phyloP scores from a whole-genome alignment of 352 stramenopile species.

The Pythium folliculosum region DNA sequence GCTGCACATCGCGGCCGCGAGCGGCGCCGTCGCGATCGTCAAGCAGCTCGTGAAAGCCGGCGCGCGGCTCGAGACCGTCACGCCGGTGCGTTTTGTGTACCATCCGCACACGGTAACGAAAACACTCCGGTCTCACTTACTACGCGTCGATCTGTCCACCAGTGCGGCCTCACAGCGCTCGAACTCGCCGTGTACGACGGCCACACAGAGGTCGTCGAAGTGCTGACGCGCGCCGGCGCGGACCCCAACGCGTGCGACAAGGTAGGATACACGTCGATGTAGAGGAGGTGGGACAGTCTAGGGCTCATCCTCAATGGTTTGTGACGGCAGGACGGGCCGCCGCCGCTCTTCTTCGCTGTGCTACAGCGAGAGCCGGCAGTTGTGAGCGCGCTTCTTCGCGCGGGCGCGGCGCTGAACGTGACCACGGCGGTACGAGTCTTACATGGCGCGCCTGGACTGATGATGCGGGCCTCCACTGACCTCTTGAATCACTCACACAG shows the following conservation, averaged over 20 bases:
- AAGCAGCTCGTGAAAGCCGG: not conserved
- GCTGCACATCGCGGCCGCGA: slow-evolving; percentile 1
- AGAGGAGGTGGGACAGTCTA: not conserved
- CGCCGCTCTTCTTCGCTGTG: slow-evolving; percentile 4
- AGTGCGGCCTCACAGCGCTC: slow-evolving; percentile 1
- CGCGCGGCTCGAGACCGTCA: not conserved
- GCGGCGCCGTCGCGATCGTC: not conserved
- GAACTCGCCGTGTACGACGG: slow-evolving; percentile 2
- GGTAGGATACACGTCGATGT: not conserved
- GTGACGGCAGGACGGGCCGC: not conserved
- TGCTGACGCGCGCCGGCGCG: not conserved
- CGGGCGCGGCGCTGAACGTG: not conserved
- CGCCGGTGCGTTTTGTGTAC: not conserved
- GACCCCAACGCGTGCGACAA: not conserved
- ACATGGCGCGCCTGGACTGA: not conserved
- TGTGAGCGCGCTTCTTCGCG: not conserved
- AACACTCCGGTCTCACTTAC: not conserved
- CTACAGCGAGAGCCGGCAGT: not conserved
- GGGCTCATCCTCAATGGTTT: not conserved
- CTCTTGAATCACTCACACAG: not conserved
- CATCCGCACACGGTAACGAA: not conserved
- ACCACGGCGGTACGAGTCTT: not conserved
- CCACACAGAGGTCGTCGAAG: not conserved
- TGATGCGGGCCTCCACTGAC: not conserved
- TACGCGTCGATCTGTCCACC: not conserved